Base-by-base conservation (phyloP, 768 basidiomycete species). In the Termitomyces sp. region DNA sequence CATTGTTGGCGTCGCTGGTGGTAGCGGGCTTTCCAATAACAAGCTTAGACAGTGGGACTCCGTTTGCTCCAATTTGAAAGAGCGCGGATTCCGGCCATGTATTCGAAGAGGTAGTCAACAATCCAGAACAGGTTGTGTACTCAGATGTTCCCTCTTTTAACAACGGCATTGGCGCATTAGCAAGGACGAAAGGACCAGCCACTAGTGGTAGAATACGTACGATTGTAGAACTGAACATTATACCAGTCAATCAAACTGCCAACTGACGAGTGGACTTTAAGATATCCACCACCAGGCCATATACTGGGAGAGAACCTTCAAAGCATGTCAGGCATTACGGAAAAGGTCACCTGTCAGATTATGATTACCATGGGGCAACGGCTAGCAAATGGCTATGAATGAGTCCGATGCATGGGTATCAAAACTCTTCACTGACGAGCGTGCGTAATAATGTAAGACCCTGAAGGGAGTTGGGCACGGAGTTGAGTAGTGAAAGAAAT, bases 11-110 rank as follows among this genome's bases (percentile, higher is more conserved):
- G 57, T 85, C 83, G 8, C 73, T 66, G 0, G 77, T 59, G 12
- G 69, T 74, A 1, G 83, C 85, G 1, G 89, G 89, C 72, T 92
- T 92, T 4, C 89, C 89, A 67, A 92, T 88, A 62, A 91, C 84
- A 54, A 91, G 77, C 73, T 92, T 91, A 69, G 81, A 71, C 49
- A 84, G 67, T 2, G 78, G 69, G 9, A 91, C 81, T 25, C 87
- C 87, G 60, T 73, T 81, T 1, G 79, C 78, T 52, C 82, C 81
- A 62, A 87, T 85, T 68, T 86, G 80, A 72, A 86, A 83, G 38
- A 81, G 74, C 0, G 88, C 79, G 0, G 86, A 80, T 43, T 85
- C 57, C 8, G 89, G 91, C 84, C 85, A 91, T 45, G 74, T 70
- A 58, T 71, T 76, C 4, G 86, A 85, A 7, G 87, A 89, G 1